Evolutionary conservation across 345 rosid genomes (phyloP).

Genomic region (Abelmoschus esculentus): DNA sequence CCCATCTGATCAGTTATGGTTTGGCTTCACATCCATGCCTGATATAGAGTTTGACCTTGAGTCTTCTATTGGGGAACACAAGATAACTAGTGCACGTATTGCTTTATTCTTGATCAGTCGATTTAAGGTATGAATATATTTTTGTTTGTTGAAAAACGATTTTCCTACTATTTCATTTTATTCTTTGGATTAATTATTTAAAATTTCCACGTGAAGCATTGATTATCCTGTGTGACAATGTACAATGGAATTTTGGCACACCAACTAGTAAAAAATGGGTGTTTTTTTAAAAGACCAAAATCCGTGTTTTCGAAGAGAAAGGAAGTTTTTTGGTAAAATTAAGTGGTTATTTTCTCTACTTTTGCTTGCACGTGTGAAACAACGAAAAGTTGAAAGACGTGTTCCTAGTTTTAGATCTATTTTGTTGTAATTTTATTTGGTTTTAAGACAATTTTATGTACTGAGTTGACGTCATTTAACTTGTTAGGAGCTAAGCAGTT

Average conservation of each 20-base stretch:
- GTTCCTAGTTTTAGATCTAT: neutral
- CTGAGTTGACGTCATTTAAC: neutral
- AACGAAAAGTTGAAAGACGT: no score
- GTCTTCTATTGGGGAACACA: conserved; percentile 84
- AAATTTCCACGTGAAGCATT: neutral
- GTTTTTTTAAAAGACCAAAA: no score
- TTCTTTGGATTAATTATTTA: neutral
- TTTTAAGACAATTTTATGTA: neutral
- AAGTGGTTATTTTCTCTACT: neutral
- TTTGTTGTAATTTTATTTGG: neutral
- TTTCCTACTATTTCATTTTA: neutral
- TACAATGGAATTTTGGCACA: neutral
- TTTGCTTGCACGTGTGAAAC: no score
- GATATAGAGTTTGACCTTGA: conserved; percentile 68
- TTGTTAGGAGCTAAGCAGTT: neutral
- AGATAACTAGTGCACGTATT: conserved; percentile 56
- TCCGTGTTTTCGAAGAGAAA: neutral
- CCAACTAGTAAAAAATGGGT: neutral
- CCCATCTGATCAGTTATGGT: conserved; percentile 94
- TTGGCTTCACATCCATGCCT: conserved; percentile 85
- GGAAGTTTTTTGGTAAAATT: neutral
- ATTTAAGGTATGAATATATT: conserved; percentile 55
- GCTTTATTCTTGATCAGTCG: conserved; percentile 64
- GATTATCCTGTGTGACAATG: neutral
- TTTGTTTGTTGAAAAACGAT: neutral